Evolutionary conservation across 345 rosid genomes (phyloP).

Genomic region (Hibiscus mutabilis): DNA sequence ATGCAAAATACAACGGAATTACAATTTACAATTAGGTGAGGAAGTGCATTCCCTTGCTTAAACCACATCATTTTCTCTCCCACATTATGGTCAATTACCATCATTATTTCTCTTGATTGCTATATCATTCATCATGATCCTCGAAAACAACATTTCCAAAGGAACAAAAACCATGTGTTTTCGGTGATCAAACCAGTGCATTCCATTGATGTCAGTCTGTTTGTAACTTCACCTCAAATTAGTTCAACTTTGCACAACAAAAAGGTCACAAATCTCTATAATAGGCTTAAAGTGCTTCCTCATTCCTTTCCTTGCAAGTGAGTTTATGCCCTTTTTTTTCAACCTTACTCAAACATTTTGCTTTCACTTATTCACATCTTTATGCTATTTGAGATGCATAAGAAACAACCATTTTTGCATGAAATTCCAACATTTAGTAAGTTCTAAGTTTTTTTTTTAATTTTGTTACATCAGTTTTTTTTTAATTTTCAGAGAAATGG

Average conservation of each 20-base stretch:
- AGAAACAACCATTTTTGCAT: no score
- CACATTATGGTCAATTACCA: no score
- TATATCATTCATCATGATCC: no score
- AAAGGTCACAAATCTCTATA: background rate
- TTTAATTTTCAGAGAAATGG: no score
- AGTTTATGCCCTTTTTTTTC: slow-evolving; percentile 16
- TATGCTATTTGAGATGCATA: no score
- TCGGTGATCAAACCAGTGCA: background rate
- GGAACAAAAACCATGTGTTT: background rate
- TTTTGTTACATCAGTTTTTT: no score
- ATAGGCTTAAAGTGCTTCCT: background rate
- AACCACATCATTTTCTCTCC: background rate
- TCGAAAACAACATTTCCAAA: no score
- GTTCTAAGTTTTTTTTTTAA: no score
- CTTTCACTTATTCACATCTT: background rate
- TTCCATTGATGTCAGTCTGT: background rate
- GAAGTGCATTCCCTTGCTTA: no score
- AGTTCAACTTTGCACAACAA: background rate
- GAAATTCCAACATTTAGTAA: no score
- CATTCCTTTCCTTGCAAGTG: slow-evolving; percentile 33
- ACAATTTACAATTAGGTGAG: no score
- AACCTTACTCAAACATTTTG: slow-evolving; percentile 29
- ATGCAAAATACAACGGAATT: no score
- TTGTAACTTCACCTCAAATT: background rate
- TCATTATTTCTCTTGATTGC: background rate